These are phyloP conservation scores for Aspergillus sp. DNA, from an alignment of 2,329 filamentous ascomycete genomes.

Conservation along the genomic window DNA sequence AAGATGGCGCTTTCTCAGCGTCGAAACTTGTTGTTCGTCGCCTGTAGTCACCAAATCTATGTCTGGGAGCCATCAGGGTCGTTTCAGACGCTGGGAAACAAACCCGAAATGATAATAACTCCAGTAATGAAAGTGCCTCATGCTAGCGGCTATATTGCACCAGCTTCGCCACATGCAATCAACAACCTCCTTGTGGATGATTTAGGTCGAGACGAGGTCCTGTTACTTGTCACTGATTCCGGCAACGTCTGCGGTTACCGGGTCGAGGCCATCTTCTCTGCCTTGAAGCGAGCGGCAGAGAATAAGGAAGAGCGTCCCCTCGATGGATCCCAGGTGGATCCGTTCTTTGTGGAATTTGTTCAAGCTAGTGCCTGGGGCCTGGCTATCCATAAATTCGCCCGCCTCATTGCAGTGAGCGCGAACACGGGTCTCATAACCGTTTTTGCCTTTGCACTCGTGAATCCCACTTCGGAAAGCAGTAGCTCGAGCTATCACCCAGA, in stretches of 20 bases:
- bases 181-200: conserved; percentile 71
- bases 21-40: conserved; percentile 51
- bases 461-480: conserved; percentile 25
- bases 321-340: conserved; percentile 39
- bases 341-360: conserved; percentile 77
- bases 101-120: conserved; percentile 46
- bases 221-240: conserved; percentile 70
- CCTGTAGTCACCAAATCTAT: conserved; percentile 43
- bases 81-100: conserved; percentile 41
- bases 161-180: conserved; percentile 58
- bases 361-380: conserved; percentile 83
- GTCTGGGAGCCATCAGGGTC: conserved; percentile 49
- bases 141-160: conserved; percentile 58
- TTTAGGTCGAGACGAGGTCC: conserved; percentile 68
- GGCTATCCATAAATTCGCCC: conserved; percentile 76
- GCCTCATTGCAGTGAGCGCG: conserved; percentile 81
- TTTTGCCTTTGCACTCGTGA: conserved; percentile 60
- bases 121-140: conserved; percentile 42
- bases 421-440: conserved; percentile 66
- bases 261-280: conserved; percentile 54
- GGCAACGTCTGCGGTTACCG: conserved; percentile 75
- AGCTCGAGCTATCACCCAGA: conserved; percentile 19
- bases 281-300: conserved; percentile 41
- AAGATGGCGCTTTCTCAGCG: conserved; percentile 50
- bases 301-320: conserved; percentile 27